Base-by-base conservation (phyloP, 495 filamentous ascomycete species). In the Penicillium macrosclerotiorum region DNA sequence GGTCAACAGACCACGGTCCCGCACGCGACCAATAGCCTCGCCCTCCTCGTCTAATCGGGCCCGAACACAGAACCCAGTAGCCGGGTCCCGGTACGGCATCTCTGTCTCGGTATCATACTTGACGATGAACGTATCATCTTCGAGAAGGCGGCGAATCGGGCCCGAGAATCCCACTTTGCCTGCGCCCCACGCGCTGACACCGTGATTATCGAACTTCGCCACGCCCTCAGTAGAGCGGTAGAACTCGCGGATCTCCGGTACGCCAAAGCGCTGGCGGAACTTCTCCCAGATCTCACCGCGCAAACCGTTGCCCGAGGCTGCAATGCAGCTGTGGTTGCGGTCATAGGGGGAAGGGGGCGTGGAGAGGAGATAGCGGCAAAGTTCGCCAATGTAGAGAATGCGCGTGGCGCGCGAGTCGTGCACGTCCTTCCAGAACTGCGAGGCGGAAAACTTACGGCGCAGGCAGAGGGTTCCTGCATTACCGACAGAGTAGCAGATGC, bases 321-420 rank as follows among this genome's bases (percentile, higher is more conserved):
- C 55, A 13, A 84, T 83, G 14, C 95, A 81, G 0, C 71, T 77
- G 67, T 96, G 84, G 42, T 84, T 73, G 18, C 69, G 73, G 67
- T 97, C 93, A 31, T 88, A 80, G 20, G 81, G 80, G 25, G 83
- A 80, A 0, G 88, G 78, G 0, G 88, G 82, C 0, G 86, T 82
- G 0, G 87, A 67, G 29, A 96, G 80, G 1, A 98, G 82, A 57
- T 98, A 98, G 1, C 93, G 81, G 50, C 88, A 94, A 1, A 89
- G 86, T 62, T 98, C 93, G 38, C 93, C 93, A 17, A 98, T 92
- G 56, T 98, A 98, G 45, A 96, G 85, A 43, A 97, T 88, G 3
- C 86, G 73, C 0, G 86, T 95, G 30, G 91, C 84, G 6, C 82
- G 59, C n/a, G 84, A 81, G 23, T 79, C 77, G 17, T 88, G 81